A percentile compares a stretch with the other conserved stretches of the same genome.
These are phyloP conservation scores for Hylodesmum podocarpum DNA, from an alignment of 306 rosid species.

Conservation along the genomic window DNA sequence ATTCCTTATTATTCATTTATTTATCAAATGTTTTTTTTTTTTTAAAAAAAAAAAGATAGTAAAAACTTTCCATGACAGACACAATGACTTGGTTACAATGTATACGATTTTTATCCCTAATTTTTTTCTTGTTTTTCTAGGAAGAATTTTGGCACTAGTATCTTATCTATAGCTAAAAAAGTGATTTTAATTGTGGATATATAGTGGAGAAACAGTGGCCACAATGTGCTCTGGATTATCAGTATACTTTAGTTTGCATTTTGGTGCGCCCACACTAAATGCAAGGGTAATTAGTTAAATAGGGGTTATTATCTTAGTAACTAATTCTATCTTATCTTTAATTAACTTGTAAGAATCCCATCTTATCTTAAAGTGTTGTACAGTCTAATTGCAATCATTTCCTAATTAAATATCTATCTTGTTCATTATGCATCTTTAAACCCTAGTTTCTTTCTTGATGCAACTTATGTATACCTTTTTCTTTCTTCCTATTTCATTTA, in stretches of 20 bases:
- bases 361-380: not conserved
- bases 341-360: not conserved
- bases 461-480: too few species aligned
- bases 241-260: not conserved
- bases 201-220: slow-evolving; percentile 32
- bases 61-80: not conserved
- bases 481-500: too few species aligned
- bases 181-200: not conserved
- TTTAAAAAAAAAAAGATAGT: not conserved
- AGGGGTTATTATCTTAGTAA: not conserved
- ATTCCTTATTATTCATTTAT: not conserved
- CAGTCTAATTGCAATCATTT: not conserved
- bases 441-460: too few species aligned
- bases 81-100: not conserved
- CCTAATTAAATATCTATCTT: not conserved
- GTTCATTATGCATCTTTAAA: too few species aligned
- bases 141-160: not conserved
- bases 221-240: not conserved
- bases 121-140: not conserved
- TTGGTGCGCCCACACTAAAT: not conserved
- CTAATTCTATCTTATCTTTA: not conserved
- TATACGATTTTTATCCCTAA: not conserved
- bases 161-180: not conserved
- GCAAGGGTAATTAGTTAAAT: not conserved
- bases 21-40: not conserved